Percentiles rank a stretch among this genome's conserved stretches.
Conservation (phyloP, 1,139 yeast species). For the Taphrina populina region DNA sequence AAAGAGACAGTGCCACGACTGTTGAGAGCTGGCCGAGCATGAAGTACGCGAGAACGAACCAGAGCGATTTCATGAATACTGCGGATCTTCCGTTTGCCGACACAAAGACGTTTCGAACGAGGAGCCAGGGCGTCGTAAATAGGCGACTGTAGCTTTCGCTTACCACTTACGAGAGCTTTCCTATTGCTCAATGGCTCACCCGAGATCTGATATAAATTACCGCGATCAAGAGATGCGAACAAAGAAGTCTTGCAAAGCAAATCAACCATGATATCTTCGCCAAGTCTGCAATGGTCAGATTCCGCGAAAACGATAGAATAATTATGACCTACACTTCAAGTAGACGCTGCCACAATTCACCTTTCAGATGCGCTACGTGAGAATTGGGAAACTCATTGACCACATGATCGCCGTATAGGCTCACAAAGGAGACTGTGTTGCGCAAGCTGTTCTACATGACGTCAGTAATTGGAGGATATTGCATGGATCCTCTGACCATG, state of each 20-base stretch:
- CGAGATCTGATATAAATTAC: slow-evolving; percentile 32
- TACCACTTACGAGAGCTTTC: slow-evolving; percentile 1
- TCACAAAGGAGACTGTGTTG: slow-evolving; percentile 10
- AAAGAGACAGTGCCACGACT: slow-evolving; percentile 15
- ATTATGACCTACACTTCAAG: not conserved
- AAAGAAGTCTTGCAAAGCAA: slow-evolving; percentile 32
- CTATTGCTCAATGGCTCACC: slow-evolving; percentile 28
- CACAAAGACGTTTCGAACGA: not conserved
- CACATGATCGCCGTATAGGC: slow-evolving; percentile 13
- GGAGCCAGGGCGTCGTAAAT: not conserved
- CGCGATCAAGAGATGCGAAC: slow-evolving; percentile 27
- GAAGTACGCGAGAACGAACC: slow-evolving; percentile 35
- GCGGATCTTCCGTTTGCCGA: not conserved
- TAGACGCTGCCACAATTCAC: slow-evolving; percentile 21
- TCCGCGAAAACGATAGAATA: not conserved
- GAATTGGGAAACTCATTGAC: slow-evolving; percentile 33
- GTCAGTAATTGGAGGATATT: too few relatives aligned
- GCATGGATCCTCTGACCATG: not conserved
- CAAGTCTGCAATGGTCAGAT: slow-evolving; percentile 27
- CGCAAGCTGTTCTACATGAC: too few relatives aligned
- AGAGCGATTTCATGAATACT: slow-evolving; percentile 27
- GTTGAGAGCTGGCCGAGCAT: slow-evolving; percentile 27
- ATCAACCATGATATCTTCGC: slow-evolving; percentile 27
- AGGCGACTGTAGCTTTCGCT: slow-evolving; percentile 23
- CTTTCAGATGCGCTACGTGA: slow-evolving; percentile 29